phyloP scores from a whole-genome alignment of 345 rosid species.

The Eucalyptus pumila region DNA sequence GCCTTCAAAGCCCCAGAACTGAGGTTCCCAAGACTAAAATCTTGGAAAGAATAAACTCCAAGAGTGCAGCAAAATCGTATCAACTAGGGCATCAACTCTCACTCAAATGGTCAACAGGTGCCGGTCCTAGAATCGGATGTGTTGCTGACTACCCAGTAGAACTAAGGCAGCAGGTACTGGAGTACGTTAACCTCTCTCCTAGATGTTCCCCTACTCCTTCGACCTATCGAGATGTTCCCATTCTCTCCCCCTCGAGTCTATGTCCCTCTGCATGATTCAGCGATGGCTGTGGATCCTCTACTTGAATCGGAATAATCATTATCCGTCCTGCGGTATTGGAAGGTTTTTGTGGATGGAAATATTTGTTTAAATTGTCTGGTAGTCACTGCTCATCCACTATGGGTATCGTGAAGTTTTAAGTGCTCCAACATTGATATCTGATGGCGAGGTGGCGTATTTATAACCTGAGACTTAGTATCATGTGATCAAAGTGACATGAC shows the following conservation, averaged over 20 bases:
- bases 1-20: constrained; percentile 62
- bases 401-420: not conserved
- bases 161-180: constrained; percentile 71
- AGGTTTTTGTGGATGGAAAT: not conserved
- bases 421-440: not conserved
- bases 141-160: constrained; percentile 78
- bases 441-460: not conserved
- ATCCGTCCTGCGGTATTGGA: not conserved
- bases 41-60: constrained; percentile 78
- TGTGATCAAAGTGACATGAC: not conserved
- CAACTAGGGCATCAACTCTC: constrained; percentile 78
- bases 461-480: not conserved
- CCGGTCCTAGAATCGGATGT: constrained; percentile 91
- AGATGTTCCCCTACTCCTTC: constrained; percentile 14
- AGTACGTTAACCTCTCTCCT: constrained; percentile 69
- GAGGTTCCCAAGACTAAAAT: constrained; percentile 49
- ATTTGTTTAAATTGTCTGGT: not conserved
- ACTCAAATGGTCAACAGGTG: constrained; percentile 84
- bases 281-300: not conserved
- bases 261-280: not conserved
- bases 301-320: not conserved
- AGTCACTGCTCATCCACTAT: not conserved
- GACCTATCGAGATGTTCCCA: not conserved
- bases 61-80: constrained; percentile 56
- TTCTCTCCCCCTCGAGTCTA: not conserved